These are phyloP conservation scores for Yamadazyma pseudoaaseri DNA, from an alignment of 1,139 yeast species.

Conservation along the genomic window DNA sequence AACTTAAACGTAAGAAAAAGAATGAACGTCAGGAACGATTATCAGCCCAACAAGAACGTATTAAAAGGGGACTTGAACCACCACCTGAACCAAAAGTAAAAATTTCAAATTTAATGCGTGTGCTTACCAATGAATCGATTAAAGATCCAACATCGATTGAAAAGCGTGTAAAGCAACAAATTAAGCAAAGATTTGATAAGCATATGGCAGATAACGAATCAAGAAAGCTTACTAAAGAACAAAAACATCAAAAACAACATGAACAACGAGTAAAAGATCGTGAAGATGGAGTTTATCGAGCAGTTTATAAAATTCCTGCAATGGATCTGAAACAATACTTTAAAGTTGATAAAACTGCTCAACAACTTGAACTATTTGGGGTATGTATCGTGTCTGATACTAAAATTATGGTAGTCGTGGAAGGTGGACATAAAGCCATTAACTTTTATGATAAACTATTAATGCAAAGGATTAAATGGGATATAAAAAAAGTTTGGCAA, in stretches of 20 bases:
- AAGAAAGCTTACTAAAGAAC: slow-evolving; percentile 61
- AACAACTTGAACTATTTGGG: slow-evolving; percentile 67
- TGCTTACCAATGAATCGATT: slow-evolving; percentile 82
- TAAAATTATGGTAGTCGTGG: slow-evolving; percentile 63
- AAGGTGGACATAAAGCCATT: slow-evolving; percentile 66
- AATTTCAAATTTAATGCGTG: slow-evolving; percentile 79
- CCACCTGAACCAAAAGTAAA: slow-evolving; percentile 91
- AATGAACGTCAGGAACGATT: slow-evolving; percentile 64
- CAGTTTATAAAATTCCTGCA: slow-evolving; percentile 57
- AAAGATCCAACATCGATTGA: slow-evolving; percentile 90
- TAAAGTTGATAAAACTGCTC: slow-evolving; percentile 78
- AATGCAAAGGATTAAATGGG: slow-evolving; percentile 69
- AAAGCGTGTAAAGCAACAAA: slow-evolving; percentile 64
- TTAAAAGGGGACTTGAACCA: slow-evolving; percentile 77
- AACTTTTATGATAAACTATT: slow-evolving; percentile 63
- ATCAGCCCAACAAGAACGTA: slow-evolving; percentile 74
- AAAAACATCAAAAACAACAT: slow-evolving; percentile 49
- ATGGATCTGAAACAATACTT: slow-evolving; percentile 68
- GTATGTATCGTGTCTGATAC: slow-evolving; percentile 42
- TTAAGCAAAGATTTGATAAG: slow-evolving; percentile 55
- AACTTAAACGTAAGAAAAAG: slow-evolving; percentile 70
- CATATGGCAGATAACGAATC: slow-evolving; percentile 65
- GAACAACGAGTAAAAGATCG: slow-evolving; percentile 45
- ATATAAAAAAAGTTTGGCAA: slow-evolving; percentile 68
- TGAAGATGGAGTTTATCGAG: slow-evolving; percentile 49